Base-by-base conservation (phyloP, 2,329 filamentous ascomycete species). In the Arthrobotrys entomopaga region DNA sequence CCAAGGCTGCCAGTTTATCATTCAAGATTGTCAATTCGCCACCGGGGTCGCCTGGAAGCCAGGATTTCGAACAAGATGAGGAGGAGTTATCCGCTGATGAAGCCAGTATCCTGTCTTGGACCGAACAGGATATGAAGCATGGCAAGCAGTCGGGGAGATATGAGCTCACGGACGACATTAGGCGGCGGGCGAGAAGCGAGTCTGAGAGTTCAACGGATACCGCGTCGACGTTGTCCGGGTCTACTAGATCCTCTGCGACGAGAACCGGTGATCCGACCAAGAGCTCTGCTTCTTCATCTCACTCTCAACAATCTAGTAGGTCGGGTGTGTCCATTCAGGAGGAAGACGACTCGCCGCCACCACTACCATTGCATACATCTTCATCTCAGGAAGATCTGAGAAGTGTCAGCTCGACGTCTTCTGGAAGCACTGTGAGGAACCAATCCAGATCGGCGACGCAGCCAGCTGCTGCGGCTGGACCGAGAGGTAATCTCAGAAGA, bases 381-480 rank as follows among this genome's bases (percentile, higher is more conserved):
- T 66, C 70, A 1, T 74, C 70, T 11, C 63, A 74, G 15, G 70
- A 74, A 11, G 46, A 49, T 54, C 34, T 74, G 54, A 63, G 43
- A 34, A 74, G 70, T 15, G 49, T 24, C 40, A 74, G 70, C 46
- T 67, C 70, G n/a, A 16, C 50, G 38, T 67, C 63, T n/a, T 74
- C 70, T 0, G 70, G 70, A 40, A 63, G 63, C 52, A 74, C 70
- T 2, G 70, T 74, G n/a, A 61, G 52, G 34, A 74, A 69, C 77
- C 78, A 40, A 81, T 46, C 42, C n/a, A 49, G 38, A 80, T 74
- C 83, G 86, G 64, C 85, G 86, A 50, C 87, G 88, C 75, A 86
- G 83, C 11, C 85, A 87, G 65, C 83, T 87, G 19, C 84, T 86
- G 16, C 86, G 85, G 5, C 87, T 86, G 0, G 82, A 83, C 19